A percentile compares a stretch with the other conserved stretches of the same genome.
phyloP scores from a whole-genome alignment of 495 filamentous ascomycete species.

The Aspergillus heteromorphus region DNA sequence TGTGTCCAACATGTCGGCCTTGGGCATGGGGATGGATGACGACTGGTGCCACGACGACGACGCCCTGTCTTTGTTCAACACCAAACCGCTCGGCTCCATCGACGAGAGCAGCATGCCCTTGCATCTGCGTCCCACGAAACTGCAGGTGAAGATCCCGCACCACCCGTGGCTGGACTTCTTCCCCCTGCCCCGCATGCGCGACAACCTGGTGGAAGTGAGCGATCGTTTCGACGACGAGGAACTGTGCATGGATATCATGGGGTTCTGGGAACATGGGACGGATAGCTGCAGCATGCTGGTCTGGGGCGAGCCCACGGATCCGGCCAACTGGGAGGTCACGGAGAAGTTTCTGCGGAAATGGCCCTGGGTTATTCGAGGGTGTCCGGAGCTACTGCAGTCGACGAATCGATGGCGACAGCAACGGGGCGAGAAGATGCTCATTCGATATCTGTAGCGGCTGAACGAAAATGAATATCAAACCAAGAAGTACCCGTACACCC shows the following conservation, averaged over 20 bases:
- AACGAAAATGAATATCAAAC: too few species aligned
- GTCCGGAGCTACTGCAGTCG: slow-evolving; percentile 38
- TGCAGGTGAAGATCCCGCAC: slow-evolving; percentile 39
- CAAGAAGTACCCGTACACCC: too few species aligned
- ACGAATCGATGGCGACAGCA: slow-evolving; percentile 47
- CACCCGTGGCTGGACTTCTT: slow-evolving; percentile 53
- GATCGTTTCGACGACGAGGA: slow-evolving; percentile 40
- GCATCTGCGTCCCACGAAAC: slow-evolving; percentile 40
- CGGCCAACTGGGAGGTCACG: slow-evolving; percentile 45
- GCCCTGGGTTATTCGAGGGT: slow-evolving; percentile 47
- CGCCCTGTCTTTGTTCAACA: slow-evolving; percentile 29
- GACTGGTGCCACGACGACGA: slow-evolving; percentile 29
- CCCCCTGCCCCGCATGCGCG: slow-evolving; percentile 43
- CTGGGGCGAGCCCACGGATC: slow-evolving; percentile 47
- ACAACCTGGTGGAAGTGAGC: slow-evolving; percentile 42
- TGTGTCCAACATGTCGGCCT: slow-evolving; percentile 16
- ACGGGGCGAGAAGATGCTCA: slow-evolving; percentile 44
- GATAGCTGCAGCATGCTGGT: slow-evolving; percentile 39
- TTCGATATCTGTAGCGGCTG: slow-evolving; percentile 29
- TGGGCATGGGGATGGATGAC: slow-evolving; percentile 13
- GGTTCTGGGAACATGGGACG: slow-evolving; percentile 33
- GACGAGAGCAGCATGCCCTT: slow-evolving; percentile 24
- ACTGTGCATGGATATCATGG: slow-evolving; percentile 43
- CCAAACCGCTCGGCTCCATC: slow-evolving; percentile 1
- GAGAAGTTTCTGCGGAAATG: slow-evolving; percentile 47